These are phyloP conservation scores for Zopfia rhizophila DNA, from an alignment of 2,329 filamentous ascomycete species.

Conservation along the genomic window DNA sequence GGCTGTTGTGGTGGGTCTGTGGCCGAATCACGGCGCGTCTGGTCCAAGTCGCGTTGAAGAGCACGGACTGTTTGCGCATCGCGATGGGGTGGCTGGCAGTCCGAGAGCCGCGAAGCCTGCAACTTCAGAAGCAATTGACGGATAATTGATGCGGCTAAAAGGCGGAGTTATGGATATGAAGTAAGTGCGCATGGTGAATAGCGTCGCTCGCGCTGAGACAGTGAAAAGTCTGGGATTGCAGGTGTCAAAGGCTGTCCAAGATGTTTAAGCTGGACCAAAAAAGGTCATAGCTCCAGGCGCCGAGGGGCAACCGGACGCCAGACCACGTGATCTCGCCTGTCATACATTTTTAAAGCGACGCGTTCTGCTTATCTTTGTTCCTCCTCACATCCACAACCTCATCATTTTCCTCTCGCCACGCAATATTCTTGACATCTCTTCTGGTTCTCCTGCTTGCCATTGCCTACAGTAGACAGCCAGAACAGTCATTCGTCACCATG, in stretches of 20 bases:
- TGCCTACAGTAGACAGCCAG: constrained; percentile 18
- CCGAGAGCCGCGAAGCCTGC: too few relatives aligned
- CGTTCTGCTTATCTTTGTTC: constrained; percentile 26
- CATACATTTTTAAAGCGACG: constrained; percentile 36
- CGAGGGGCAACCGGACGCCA: constrained; percentile 20
- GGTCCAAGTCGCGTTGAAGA: constrained; percentile 35
- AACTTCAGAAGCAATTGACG: too few relatives aligned
- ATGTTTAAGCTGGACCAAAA: constrained; percentile 15
- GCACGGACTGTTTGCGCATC: constrained; percentile 36
- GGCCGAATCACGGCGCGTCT: constrained; percentile 45
- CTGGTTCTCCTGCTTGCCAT: constrained; percentile 17
- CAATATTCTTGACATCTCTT: constrained; percentile 30
- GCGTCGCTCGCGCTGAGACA: too few relatives aligned
- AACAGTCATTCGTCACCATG: constrained; percentile 65
- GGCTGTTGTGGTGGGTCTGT: constrained; percentile 41
- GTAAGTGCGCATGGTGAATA: too few relatives aligned
- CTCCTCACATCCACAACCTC: constrained; percentile 37
- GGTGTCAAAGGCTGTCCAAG: too few relatives aligned
- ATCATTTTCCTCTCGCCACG: constrained; percentile 28
- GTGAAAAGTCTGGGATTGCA: too few relatives aligned
- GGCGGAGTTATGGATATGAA: too few relatives aligned
- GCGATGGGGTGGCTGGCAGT: constrained; percentile 39
- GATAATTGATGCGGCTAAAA: too few relatives aligned
- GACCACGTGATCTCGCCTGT: constrained; percentile 34
- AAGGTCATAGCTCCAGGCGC: constrained; percentile 42